Evolutionary conservation across 2,329 filamentous ascomycete species (phyloP), one percentile per base, ranked within the genome.

Genomic region (Alternaria triticina): DNA sequence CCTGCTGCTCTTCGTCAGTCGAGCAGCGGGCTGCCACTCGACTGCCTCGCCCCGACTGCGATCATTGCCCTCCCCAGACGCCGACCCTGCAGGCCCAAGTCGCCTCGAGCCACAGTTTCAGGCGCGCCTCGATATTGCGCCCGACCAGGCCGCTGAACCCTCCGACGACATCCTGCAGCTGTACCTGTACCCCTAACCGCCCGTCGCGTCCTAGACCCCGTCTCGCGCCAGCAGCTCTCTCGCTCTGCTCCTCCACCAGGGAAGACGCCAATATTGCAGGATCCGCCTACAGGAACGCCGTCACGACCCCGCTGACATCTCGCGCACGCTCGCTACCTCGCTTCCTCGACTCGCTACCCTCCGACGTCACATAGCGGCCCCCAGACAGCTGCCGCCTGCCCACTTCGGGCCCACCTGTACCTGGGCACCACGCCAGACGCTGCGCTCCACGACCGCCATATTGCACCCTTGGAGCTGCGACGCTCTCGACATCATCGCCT

Each of bases 61-160:
- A 71, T 71, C 70, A 67, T 69, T 73, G 65, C 74, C 74, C 57
- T 63, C 61, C 44, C 61, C 66, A 72, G 70, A 66, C 57, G 59
- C 57, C 59, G 64, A 70, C 66, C 72, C 71, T 75, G 73, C 70
- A 75, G 70, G 68, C 64, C 65, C 67, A 63, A 71, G 66, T 70
- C 70, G 69, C 57, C 56, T 61, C 58, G 70, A 70, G 68, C 68
- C 64, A 67, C 66, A 66, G 55, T 36, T 60, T 64, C 71, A 65
- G 63, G 66, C 66, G 67, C 61, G 36, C 57, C 23, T 27, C 12
- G 59, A 51, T 36, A 46, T 54, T 65, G 60, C 59, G 44, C 54
- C 51, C 40, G 45, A 47, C 51, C 57, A 59, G 56, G 60, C 64
- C 36, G 52, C 49, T 54, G 51, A 51, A 30, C 47, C 47, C 17